Conservation (phyloP, 192 early-diverging fungal genomes). For the Pilaira anomala region DNA sequence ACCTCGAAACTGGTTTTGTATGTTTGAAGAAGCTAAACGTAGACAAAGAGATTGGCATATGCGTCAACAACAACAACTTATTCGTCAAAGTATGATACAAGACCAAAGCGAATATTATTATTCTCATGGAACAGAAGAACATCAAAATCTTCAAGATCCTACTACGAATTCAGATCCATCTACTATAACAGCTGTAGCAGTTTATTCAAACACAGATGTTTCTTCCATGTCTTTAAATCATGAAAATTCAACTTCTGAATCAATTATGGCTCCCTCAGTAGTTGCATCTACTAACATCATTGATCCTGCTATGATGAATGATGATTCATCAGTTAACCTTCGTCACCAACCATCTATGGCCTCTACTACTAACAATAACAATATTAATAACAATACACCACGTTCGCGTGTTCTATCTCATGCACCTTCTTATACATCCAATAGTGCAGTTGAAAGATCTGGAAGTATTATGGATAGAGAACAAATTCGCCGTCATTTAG, state of each 20-base stretch:
- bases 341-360: neutral
- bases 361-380: neutral
- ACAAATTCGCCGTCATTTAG: constrained; percentile 14
- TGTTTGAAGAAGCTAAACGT: constrained; percentile 38
- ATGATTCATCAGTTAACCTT: neutral
- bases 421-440: neutral
- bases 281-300: neutral
- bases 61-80: constrained; percentile 3
- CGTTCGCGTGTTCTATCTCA: neutral
- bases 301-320: neutral
- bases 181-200: too few species aligned
- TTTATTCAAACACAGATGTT: constrained; percentile 16
- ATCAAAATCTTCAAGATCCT: neutral
- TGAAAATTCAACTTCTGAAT: neutral
- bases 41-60: constrained; percentile 29
- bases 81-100: neutral
- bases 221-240: constrained; percentile 4
- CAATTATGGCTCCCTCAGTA: neutral
- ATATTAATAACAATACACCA: neutral
- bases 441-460: neutral
- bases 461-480: constrained; percentile 11
- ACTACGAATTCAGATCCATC: neutral
- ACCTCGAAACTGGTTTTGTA: constrained; percentile 34
- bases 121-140: neutral
- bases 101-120: neutral